Percentiles rank a stretch among this genome's conserved stretches.
These are phyloP conservation scores for Colletotrichum sp. DNA, from an alignment of 2,329 filamentous ascomycete genomes.

Conservation along the genomic window DNA sequence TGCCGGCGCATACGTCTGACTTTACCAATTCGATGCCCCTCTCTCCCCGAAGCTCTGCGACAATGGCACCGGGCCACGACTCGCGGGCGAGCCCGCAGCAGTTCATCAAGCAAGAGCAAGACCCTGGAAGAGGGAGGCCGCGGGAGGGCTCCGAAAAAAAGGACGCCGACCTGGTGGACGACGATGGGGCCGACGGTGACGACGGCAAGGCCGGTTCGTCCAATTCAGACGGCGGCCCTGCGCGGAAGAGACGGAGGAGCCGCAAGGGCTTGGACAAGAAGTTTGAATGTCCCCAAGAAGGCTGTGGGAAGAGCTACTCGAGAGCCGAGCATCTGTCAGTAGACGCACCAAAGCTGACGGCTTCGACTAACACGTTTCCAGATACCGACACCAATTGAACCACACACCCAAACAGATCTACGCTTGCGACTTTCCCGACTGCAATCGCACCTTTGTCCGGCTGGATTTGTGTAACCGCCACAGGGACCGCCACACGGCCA, in stretches of 20 bases:
- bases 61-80: conserved; percentile 48
- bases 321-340: conserved; percentile 86
- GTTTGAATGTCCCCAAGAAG: conserved; percentile 83
- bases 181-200: conserved; percentile 41
- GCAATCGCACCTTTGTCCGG: conserved; percentile 87
- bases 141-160: conserved; percentile 48
- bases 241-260: conserved; percentile 70
- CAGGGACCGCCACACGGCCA: conserved; percentile 79
- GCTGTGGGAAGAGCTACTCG: conserved; percentile 95
- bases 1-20: conserved; percentile 42
- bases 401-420: conserved; percentile 97
- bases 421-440: conserved; percentile 90
- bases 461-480: conserved; percentile 91
- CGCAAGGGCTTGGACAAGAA: conserved; percentile 81
- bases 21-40: conserved; percentile 42
- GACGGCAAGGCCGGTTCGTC: conserved; percentile 52
- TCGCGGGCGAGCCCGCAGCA: conserved; percentile 40
- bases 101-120: conserved; percentile 44
- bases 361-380: conserved; percentile 36
- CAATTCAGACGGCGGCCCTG: conserved; percentile 54
- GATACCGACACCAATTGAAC: conserved; percentile 91
- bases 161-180: conserved; percentile 45
- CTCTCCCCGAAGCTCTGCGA: conserved; percentile 40
- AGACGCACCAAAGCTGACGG: conserved; percentile 35
- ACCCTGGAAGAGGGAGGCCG: conserved; percentile 42